Base-by-base conservation (phyloP, 352 stramenopile species). In the Blastocystis hominis region DNA sequence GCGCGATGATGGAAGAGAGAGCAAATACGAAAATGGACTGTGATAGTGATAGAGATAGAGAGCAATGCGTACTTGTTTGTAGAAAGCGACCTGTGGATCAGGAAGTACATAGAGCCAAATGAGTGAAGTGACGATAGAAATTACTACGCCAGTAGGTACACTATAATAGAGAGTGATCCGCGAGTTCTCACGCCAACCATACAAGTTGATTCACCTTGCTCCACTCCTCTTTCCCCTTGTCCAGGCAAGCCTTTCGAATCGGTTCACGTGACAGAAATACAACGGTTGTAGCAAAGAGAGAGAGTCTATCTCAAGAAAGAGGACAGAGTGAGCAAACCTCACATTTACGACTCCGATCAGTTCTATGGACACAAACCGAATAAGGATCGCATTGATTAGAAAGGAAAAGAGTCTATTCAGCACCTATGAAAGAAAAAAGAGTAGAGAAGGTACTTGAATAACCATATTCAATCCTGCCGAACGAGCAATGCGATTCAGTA, bases 211-310 rank as follows among this genome's bases (percentile, higher is more conserved):
- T 63, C 13, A 86, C 63, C 20, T 10, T 7, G 6, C 20, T 46
- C 59, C 63, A 86, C 7, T 72, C 55, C 9, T 72, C 76, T 34
- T 70, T 63, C 38, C 44, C 44, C 36, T 59, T 55, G 38, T 86
- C 76, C 15, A 86, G 36, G n/a, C 76, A 86, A 36, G 62, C 76
- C n/a, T 86, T 86, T 24, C 76, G 76, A 6, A 86, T 62, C 7
- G 76, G 76, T 61, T 86, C 76, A 55, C 76, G 38, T 1, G 76
- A 59, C 15, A 86, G 34, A 36, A 86, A 86, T 55, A 86, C 7
- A 54, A 86, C 77, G 5, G 76, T 63, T 9, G 76, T 86, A 5
- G 38, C 24, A 62, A 80, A 34, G 6, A 80, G 44, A 7, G 15
- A 36, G 9, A 80, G 70, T 62, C 70, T 80, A 44, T 64, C 7